Evolutionary conservation across 139 green algal genomes (phyloP), one percentile per base, ranked within the genome.

Genomic region (Chlorella vulgaris): DNA sequence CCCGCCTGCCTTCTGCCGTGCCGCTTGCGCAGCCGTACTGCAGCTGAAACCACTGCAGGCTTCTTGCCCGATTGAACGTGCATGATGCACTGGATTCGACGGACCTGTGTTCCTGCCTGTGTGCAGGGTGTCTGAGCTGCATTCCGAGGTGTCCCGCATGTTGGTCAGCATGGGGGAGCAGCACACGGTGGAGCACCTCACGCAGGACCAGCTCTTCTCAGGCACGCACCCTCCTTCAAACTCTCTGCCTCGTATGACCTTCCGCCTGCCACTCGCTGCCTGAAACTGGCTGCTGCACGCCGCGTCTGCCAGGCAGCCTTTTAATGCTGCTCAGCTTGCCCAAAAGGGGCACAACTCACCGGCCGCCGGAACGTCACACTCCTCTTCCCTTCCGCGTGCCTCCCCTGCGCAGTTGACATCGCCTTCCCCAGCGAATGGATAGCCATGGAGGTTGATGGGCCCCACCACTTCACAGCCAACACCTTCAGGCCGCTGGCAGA

Each of bases 381-480:
- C 22, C 40, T 65, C 7, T 55, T 7, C 29, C 1, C 18, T 29
- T 65, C 55, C 22, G 18, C 63, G 2, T n/a, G 26, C 31, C 29
- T 18, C 2, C 13, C 67, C 10, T 60, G 2, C 40, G 40, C 81
- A 77, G 69, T 92, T 7, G 88, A 92, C 61, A 90, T 92, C 63
- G 78, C 84, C 2, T 76, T 92, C 31, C 51, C 84, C 1, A 38
- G 65, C 26, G 84, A 85, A 50, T 36, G 63, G 15, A 82, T 92
- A 24, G 87, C 84, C 0, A 69, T 92, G 21, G 88, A 92, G 66
- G 84, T 91, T 31, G 88, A 92, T 42, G 88, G 88, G 22, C 88
- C 88, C 15, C 85, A 75, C 55, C 88, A 92, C 84, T 92, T 89
- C 82, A 90, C 87, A 21, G 29, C 80, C 61, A 92, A 91, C 75